Base-by-base conservation (phyloP, 805 yeast species). In the Metschnikowia dekortorum region DNA sequence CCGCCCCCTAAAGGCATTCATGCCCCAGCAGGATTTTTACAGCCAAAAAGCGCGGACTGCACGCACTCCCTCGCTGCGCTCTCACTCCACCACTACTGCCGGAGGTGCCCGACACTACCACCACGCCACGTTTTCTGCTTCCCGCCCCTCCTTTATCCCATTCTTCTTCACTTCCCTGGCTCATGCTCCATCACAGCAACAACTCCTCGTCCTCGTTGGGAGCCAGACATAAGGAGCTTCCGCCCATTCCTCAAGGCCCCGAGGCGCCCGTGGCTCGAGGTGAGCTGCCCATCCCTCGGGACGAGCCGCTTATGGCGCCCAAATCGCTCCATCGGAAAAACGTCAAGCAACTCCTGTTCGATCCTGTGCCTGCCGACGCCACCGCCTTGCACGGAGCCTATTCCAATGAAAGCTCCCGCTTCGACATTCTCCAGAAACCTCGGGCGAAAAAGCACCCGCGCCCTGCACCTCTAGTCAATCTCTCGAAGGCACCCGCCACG, bases 241-340 rank as follows among this genome's bases (percentile, higher is more conserved):
- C 76, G 22, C 74, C 75, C 14, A 64, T 70, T 13, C 76, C 76
- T 6, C 34, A 28, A 28, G 37, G 22, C 18, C 44, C 60, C 33
- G 31, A 28, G 16, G 14, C 30, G 14, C 39, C 36, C 36, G n/a
- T 13, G 13, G 8, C 14, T 5, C 36, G 11, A 13, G 36, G 8
- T 6, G 60, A 56, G 18, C 31, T 7, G 31, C 42, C 35, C 51
- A 39, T 33, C 36, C 36, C 36, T 16, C 36, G 36, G n/a, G 36
- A 33, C 10, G 60, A 56, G 37, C 63, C 54, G n/a, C 58, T 71
- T 26, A 59, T 73, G 39, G 59, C 63, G 46, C 61, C 69, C 35
- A 73, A 71, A 50, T 60, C 75, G 26, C 60, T 73, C 36, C 67
- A 64, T 41, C 62, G 78, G 30, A 73, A 73, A 54, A 73, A 73